Conservation (phyloP, 148 eudicot species). For the Vaccinium corymbosum region DNA sequence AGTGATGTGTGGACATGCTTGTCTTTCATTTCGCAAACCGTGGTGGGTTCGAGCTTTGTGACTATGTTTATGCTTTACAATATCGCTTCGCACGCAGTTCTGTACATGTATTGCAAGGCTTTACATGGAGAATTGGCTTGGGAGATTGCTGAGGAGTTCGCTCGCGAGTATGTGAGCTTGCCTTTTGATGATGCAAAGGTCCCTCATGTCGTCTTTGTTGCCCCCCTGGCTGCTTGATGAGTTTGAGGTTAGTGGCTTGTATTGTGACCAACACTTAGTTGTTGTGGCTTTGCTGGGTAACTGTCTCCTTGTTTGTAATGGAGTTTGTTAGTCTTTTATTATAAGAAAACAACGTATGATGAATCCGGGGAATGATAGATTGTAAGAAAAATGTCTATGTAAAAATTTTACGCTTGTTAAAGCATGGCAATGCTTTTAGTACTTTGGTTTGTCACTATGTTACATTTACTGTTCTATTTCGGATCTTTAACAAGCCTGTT, state of each 20-base stretch:
- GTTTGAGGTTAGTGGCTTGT: conserved; percentile 18
- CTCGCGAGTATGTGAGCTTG: conserved; percentile 55
- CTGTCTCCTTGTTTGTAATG: background rate
- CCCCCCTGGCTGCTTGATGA: conserved; percentile 16
- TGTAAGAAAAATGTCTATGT: no score
- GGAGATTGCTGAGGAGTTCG: conserved; percentile 66
- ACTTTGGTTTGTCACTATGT: background rate
- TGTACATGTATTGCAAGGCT: conserved; percentile 74
- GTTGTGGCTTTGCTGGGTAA: background rate
- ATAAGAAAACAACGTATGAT: no score
- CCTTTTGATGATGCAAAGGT: conserved; percentile 64
- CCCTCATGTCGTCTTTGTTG: conserved; percentile 55
- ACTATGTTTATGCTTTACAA: conserved; percentile 43
- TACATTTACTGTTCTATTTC: background rate
- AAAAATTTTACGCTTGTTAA: no score
- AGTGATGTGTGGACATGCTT: conserved; percentile 33
- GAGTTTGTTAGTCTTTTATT: background rate
- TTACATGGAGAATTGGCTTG: conserved; percentile 61
- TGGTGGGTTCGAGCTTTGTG: conserved; percentile 39
- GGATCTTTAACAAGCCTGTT: background rate
- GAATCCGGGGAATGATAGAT: no score
- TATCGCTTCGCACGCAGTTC: conserved; percentile 40
- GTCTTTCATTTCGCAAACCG: conserved; percentile 31
- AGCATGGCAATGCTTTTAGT: no score
- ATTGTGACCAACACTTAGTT: background rate